Base-by-base conservation (phyloP, 2,329 filamentous ascomycete genomes). In the Ramichloridium luteum region DNA sequence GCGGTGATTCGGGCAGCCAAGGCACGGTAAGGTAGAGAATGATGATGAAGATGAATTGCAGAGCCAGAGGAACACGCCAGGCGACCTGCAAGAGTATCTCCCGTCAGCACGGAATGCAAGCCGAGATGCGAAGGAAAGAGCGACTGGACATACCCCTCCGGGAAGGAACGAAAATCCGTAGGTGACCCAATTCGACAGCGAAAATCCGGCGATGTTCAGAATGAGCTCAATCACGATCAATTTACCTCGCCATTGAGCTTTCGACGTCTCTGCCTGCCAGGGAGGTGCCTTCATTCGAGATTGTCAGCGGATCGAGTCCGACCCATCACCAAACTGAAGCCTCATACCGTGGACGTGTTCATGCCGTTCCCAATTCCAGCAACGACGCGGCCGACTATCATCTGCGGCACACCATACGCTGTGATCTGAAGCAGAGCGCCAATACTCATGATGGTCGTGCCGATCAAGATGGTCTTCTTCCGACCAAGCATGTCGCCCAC, bases 211-310 rank as follows among this genome's bases (percentile, higher is more conserved):
- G 26, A 69, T 63, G 20, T 47, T 48, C 44, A 68, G 54, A 27
- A 64, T 64, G 49, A 69, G 58, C 30, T 55, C 51, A 27, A 55
- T 48, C 14, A 54, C 47, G 23, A 53, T 48, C 12, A 54, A 43
- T 32, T 50, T 50, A n/a, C 51, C 50, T 30, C 51, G 48, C 58
- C 58, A 60, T 16, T 52, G 48, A 8, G 57, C 48, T 27, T 59
- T 61, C 2, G 60, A 61, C 0, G 64, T 68, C 40, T 70, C 67
- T 3, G 62, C 60, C 45, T 59, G 64, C 64, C 65, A 70, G 3
- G 68, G 55, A 3, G 61, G 64, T 5, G 62, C 63, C 4, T 62
- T 65, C 0, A 62, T 23, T 23, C n/a, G 20, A 23, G 8, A 8
- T n/a, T 23, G 8, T 23, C n/a, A 8, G 8, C 20, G n/a, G 8